Evolutionary conservation across 192 early-diverging fungal species (phyloP), one percentile per base, ranked within the genome.

Genomic region (Diversispora epigaea): DNA sequence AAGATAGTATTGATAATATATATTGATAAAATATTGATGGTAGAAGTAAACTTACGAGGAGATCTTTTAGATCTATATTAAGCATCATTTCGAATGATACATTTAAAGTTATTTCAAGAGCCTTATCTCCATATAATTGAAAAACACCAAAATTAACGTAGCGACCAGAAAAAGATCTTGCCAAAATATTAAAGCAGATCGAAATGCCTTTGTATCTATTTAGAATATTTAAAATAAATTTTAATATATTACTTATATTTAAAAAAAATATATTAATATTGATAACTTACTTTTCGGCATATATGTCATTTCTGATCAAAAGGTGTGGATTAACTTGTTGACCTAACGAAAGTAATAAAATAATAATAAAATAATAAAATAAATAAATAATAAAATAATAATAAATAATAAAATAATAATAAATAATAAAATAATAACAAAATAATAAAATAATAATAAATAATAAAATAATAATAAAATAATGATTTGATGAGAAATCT

Each of bases 141-240:
- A 96, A 93, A 45, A 96, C 92, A n/a, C 94, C 94, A 82, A 97
- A 95, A 49, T 92, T 93, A 52, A 95, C 92, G 77, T 96, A 97
- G 65, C 89, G 86, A 69, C 95, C 95, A 5, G 86, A 80, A 3
- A 96, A 76, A 21, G 91, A 84, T 6, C 85, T 85, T 54, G 85
- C 85, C 69, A 96, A 73, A 2, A 92, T 93, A 62, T 76, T 82
- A 58, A 96, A 93, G 77, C 92, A 93, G 41, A 90, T 82, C 40
- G 86, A 80, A 21, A 93, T 90, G 44, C 92, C 92, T 80, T 94
- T 94, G 83, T 92, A 91, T 45, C 86, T 84, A 77, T 11, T 55
- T 52, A 32, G 25, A 32, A 70, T n/a, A 47, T 5, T 9, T 52
- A 39, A 47, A 19, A 62, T 49, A 22, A 6, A 45, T 52, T 14